A percentile compares a stretch with the other conserved stretches of the same genome.
These are phyloP conservation scores for Melampsora larici-populina DNA, from an alignment of 1,284 basidiomycete species.

Conservation along the genomic window DNA sequence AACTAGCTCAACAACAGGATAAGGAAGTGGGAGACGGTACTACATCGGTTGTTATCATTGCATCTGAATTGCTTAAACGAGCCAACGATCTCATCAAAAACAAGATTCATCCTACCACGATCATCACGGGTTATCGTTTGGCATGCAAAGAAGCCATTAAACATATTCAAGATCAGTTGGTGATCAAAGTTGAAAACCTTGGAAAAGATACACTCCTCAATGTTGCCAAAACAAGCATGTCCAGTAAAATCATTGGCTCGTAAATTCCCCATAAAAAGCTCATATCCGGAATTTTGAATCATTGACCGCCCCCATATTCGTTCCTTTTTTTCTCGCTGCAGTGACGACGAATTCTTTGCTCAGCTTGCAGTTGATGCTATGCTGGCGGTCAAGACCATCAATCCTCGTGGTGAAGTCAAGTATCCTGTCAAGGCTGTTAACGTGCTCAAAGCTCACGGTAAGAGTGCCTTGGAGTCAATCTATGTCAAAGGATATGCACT, in stretches of 20 bases:
- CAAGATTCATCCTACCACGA: conserved; percentile 98
- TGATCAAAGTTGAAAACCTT: conserved; percentile 86
- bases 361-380: conserved; percentile 99
- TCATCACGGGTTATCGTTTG: conserved; percentile 96
- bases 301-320: not conserved
- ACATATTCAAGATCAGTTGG: conserved; percentile 96
- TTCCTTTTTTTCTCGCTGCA: conserved; percentile 52
- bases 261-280: conserved; percentile 57
- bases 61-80: conserved; percentile 87
- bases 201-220: conserved; percentile 91
- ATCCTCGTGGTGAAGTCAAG: conserved; percentile 91
- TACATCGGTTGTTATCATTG: conserved; percentile 96
- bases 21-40: conserved; percentile 99
- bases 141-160: conserved; percentile 97
- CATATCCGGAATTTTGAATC: not conserved
- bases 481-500: conserved; percentile 96
- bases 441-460: conserved; percentile 97
- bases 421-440: conserved; percentile 99
- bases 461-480: conserved; percentile 88
- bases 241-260: conserved; percentile 97
- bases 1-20: conserved; percentile 98
- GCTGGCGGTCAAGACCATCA: conserved; percentile 93
- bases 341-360: conserved; percentile 96
- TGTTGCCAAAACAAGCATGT: conserved; percentile 98
- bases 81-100: conserved; percentile 98